These are phyloP conservation scores for Aspergillus udagawae DNA, from an alignment of 2,329 filamentous ascomycete genomes.

Conservation along the genomic window DNA sequence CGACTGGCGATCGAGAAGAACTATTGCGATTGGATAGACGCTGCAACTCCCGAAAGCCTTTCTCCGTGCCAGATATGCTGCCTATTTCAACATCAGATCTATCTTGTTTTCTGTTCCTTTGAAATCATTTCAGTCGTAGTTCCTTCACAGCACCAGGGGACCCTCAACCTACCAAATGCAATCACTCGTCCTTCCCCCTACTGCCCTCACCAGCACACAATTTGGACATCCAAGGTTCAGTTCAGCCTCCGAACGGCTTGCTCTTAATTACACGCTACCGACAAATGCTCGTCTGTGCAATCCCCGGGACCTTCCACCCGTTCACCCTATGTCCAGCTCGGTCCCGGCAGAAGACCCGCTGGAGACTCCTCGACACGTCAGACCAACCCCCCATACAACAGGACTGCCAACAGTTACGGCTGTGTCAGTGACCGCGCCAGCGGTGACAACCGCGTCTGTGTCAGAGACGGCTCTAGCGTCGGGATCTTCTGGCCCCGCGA, in stretches of 20 bases:
- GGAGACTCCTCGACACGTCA: constrained; percentile 34
- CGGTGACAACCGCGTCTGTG: constrained; percentile 6
- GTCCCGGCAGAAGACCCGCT: constrained; percentile 34
- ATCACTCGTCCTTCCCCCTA: constrained; percentile 39
- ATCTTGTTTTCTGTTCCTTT: constrained; percentile 22
- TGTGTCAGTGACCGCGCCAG: constrained; percentile 6
- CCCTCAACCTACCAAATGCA: constrained; percentile 31
- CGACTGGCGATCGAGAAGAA: constrained; percentile 23
- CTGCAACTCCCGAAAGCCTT: constrained; percentile 3
- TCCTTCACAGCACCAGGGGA: constrained; percentile 7
- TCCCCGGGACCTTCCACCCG: constrained; percentile 35
- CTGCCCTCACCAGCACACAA: constrained; percentile 33
- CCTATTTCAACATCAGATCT: constrained; percentile 14
- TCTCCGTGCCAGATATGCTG: constrained; percentile 27
- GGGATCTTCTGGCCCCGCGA: constrained; percentile 11
- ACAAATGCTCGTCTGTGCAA: constrained; percentile 37
- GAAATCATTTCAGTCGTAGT: constrained; percentile 10
- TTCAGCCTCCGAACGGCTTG: constrained; percentile 31
- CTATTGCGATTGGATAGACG: constrained; percentile 13
- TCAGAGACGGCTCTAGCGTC: constrained; percentile 11
- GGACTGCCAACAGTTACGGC: constrained; percentile 16
- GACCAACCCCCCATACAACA: constrained; percentile 28
- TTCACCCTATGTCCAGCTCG: constrained; percentile 44
- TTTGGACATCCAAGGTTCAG: constrained; percentile 35
- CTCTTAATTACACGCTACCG: constrained; percentile 31